A percentile compares a stretch with the other conserved stretches of the same genome.
Conservation (phyloP, 23 red algal genomes). For the Gracilariopsis chorda region DNA sequence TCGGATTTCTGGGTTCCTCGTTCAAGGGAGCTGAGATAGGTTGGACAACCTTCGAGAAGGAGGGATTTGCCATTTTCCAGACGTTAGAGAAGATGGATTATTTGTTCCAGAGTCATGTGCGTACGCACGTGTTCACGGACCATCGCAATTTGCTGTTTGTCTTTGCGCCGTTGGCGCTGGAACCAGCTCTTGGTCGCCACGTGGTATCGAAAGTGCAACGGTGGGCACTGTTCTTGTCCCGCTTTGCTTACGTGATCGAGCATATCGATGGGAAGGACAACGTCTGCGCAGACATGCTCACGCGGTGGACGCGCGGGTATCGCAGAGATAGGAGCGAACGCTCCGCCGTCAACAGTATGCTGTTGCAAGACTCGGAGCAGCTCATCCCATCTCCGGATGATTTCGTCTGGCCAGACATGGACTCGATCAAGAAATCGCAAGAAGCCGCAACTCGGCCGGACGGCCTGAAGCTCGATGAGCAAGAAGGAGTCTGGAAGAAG, state of each 20-base stretch:
- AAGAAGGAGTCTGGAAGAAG: too few species aligned
- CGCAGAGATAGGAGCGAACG: too few species aligned
- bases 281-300: background rate
- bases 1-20: background rate
- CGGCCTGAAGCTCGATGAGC: too few species aligned
- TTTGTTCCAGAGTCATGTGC: background rate
- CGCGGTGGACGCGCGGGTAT: background rate
- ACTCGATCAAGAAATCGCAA: too few species aligned
- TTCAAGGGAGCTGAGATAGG: background rate
- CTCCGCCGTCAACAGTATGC: too few species aligned
- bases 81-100: conserved; percentile 12
- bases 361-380: too few species aligned
- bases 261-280: conserved; percentile 10
- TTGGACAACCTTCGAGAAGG: conserved; percentile 39
- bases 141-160: conserved; percentile 46
- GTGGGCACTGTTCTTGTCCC: conserved; percentile 13
- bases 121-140: conserved; percentile 8
- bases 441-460: too few species aligned
- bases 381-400: too few species aligned
- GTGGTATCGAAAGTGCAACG: conserved; percentile 25
- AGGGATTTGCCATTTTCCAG: conserved; percentile 4
- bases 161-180: background rate
- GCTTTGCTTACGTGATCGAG: conserved; percentile 10
- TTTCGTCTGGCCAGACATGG: too few species aligned
- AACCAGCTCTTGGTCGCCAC: background rate